These are phyloP conservation scores for Symmetrospora coprosmae DNA, from an alignment of 768 basidiomycete species.

Conservation along the genomic window DNA sequence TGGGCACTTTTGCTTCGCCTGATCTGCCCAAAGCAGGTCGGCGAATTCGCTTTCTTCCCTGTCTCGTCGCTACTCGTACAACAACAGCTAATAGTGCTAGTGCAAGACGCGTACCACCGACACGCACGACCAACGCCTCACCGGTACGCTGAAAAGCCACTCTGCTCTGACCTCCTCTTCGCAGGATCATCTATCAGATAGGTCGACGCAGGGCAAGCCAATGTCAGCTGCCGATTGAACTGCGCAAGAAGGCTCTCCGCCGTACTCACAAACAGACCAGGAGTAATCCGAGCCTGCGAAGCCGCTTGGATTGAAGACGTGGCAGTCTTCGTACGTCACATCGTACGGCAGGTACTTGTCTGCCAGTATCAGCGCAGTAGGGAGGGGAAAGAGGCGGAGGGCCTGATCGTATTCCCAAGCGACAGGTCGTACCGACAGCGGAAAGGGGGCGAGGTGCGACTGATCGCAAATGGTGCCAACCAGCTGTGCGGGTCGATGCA, in stretches of 20 bases:
- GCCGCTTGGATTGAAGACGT: conserved; percentile 94
- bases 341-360: conserved; percentile 95
- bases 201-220: too few species aligned
- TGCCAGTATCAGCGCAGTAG: conserved; percentile 76
- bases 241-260: too few species aligned
- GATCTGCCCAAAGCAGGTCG: too few species aligned
- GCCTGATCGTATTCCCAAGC: conserved; percentile 82
- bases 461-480: conserved; percentile 96
- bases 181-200: too few species aligned
- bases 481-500: conserved; percentile 45
- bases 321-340: conserved; percentile 91
- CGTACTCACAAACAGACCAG: conserved; percentile 85
- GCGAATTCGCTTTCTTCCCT: too few species aligned
- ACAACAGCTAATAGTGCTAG: too few species aligned
- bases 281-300: conserved; percentile 68
- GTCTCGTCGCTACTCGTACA: too few species aligned
- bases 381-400: conserved; percentile 81
- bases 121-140: too few species aligned
- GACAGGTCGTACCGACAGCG: conserved; percentile 68
- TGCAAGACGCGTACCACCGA: too few species aligned
- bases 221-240: too few species aligned
- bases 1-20: too few species aligned
- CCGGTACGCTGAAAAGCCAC: not conserved
- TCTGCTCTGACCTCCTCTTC: conserved; percentile 51
- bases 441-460: conserved; percentile 77